A percentile compares a stretch with the other conserved stretches of the same genome.
Conservation (phyloP, 495 filamentous ascomycete species). For the Aspergillus leporis region DNA sequence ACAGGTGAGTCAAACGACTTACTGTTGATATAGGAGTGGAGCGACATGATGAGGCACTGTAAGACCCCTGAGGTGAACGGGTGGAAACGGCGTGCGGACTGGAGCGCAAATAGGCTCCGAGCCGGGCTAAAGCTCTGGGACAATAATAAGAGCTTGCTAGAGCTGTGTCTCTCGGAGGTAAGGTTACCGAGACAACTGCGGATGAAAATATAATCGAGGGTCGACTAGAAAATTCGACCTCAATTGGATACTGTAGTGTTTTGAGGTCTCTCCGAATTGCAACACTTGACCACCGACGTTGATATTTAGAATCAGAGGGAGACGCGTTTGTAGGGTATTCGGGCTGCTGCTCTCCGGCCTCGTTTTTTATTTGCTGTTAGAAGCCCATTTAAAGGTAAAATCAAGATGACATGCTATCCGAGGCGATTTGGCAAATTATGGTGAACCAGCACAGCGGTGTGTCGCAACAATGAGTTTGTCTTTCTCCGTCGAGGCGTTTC, state of each 20-base stretch:
- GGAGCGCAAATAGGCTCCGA: background rate
- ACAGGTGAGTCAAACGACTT: conserved; percentile 21
- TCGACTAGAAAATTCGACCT: background rate
- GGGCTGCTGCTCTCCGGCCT: background rate
- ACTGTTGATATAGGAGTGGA: conserved; percentile 69
- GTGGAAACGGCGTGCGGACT: conserved; percentile 3
- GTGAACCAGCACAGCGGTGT: conserved; percentile 2
- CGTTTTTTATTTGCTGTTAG: background rate
- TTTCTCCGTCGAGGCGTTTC: background rate
- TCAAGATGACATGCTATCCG: conserved; percentile 2
- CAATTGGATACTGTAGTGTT: background rate
- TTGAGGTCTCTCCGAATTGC: background rate
- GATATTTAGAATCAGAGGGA: background rate
- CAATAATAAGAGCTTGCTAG: background rate
- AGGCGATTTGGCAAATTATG: background rate
- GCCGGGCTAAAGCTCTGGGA: background rate
- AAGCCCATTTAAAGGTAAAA: background rate
- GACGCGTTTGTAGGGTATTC: background rate
- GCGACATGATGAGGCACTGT: conserved; percentile 53
- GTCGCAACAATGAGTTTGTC: background rate
- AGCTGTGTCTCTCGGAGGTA: background rate
- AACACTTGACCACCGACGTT: background rate
- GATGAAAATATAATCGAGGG: background rate
- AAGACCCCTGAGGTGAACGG: conserved; percentile 1
- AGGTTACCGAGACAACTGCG: background rate